These are phyloP conservation scores for Anthracocystis panici-leucophaei DNA, from an alignment of 1,284 basidiomycete genomes.

Conservation along the genomic window DNA sequence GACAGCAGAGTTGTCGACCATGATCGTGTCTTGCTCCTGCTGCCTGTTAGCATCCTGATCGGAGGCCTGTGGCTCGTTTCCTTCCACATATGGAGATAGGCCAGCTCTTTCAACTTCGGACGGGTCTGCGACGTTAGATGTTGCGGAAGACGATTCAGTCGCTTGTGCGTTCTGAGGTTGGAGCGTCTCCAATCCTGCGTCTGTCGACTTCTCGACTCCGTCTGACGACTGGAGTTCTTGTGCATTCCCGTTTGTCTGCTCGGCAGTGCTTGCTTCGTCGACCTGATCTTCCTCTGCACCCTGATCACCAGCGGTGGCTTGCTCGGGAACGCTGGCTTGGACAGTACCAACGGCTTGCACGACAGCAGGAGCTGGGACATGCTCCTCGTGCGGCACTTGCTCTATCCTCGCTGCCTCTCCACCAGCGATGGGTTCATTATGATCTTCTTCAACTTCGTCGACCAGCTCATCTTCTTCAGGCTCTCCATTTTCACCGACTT, in stretches of 20 bases:
- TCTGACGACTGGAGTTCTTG: neutral
- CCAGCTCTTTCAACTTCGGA: neutral
- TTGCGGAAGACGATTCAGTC: neutral
- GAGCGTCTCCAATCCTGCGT: neutral
- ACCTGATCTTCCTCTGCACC: neutral
- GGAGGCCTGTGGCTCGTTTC: neutral
- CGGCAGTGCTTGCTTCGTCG: neutral
- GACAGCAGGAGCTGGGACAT: neutral
- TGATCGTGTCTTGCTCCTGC: neutral
- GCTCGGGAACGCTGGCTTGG: neutral
- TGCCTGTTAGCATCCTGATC: neutral
- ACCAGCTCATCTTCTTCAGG: conserved; percentile 29
- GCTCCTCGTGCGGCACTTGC: neutral
- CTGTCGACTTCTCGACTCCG: neutral
- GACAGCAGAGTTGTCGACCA: neutral
- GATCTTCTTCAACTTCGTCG: conserved; percentile 12
- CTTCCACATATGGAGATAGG: neutral
- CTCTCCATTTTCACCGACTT: neutral
- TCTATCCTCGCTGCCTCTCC: neutral
- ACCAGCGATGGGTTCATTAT: neutral
- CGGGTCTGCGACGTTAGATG: neutral
- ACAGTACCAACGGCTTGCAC: neutral
- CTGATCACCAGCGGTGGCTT: neutral
- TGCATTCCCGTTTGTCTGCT: neutral
- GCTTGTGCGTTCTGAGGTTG: neutral